Evolutionary conservation across 164 flowering plant species (phyloP).

Genomic region (Cinnamomum micranthum): DNA sequence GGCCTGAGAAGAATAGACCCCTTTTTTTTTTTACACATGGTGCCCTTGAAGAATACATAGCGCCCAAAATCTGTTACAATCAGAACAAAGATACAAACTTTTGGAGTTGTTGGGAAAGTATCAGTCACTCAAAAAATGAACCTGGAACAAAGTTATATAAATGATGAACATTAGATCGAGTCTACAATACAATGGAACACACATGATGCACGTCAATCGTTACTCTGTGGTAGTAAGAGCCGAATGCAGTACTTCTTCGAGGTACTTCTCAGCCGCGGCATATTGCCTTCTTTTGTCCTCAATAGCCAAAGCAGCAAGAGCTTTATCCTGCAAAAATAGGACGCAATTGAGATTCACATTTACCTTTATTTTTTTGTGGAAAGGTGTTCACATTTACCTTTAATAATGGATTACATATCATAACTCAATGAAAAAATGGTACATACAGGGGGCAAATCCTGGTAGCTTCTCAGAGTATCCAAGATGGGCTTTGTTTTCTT

Average conservation of each 20-base stretch:
- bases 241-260: constrained; percentile 84
- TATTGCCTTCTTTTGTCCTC: constrained; percentile 91
- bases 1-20: too few species aligned
- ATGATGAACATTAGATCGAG: too few species aligned
- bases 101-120: too few species aligned
- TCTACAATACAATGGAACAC: too few species aligned
- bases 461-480: constrained; percentile 95
- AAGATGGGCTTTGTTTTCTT: constrained; percentile 87
- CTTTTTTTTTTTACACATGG: too few species aligned
- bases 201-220: too few species aligned
- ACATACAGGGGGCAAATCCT: constrained; percentile 93
- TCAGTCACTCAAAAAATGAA: too few species aligned
- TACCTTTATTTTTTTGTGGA: not conserved
- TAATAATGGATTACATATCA: not conserved
- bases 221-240: constrained; percentile 50
- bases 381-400: not conserved
- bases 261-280: constrained; percentile 89
- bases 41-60: too few species aligned
- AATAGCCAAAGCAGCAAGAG: constrained; percentile 88
- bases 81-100: too few species aligned
- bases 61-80: too few species aligned
- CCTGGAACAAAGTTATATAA: too few species aligned
- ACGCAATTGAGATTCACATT: not conserved
- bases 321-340: constrained; percentile 62
- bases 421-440: not conserved